Base-by-base conservation (phyloP, 768 basidiomycete species). In the Collybia nuda region DNA sequence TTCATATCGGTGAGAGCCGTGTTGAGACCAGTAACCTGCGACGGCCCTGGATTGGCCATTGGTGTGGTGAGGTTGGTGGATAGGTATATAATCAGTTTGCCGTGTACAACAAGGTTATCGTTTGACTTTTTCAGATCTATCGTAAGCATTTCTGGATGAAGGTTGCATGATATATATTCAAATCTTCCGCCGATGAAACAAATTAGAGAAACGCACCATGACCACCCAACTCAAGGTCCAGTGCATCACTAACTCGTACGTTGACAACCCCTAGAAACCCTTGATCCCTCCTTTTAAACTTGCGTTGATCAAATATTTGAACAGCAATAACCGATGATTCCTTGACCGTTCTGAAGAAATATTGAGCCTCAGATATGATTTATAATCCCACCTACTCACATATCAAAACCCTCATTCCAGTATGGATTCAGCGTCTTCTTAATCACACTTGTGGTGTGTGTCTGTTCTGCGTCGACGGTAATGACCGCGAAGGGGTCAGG, bases 401-500 rank as follows among this genome's bases (percentile, higher is more conserved):
- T 88, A 65, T 98, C 96, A 68, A 99, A 98, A 64, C 89, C 90
- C 74, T 98, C 96, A 65, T 93, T 96, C 94, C 94, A 97, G 69
- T 96, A 95, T 0, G 94, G 90, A 69, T 93, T 94, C 41, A 94
- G 70, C 0, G 92, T 93, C 73, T 92, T 95, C 78, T 93, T 98
- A 63, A 98, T 97, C 26, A 96, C 96, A 49, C 90, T 92, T 14
- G 95, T 98, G 1, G 96, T 96, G 58, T 93, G 89, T 0, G 95
- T 98, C 69, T 98, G 95, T 67, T 97, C 94, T 3, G 93, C 93
- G 59, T 99, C 97, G 38, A 98, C 94, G 18, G 96, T 98, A 67
- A 99, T 89, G 62, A 99, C 94, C 5, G 97, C 96, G 66, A 98
- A 98, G 4, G 97, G 96, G 70, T 98, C 95, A 2, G 96, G 97